Conservation (phyloP, 352 stramenopile species). For the Pythium vanterpoolii region DNA sequence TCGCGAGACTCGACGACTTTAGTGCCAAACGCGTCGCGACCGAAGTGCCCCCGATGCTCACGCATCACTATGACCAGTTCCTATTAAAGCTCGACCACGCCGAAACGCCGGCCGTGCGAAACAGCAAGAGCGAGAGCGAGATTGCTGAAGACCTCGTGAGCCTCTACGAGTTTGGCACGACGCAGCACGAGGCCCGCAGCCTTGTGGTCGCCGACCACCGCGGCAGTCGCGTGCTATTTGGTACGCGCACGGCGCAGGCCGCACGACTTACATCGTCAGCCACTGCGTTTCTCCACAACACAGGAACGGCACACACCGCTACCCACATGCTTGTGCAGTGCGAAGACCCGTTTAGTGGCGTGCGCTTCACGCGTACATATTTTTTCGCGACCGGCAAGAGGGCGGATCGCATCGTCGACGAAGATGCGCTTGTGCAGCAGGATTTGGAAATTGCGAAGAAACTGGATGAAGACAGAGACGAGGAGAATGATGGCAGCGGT, state of each 20-base stretch:
- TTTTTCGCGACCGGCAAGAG: constrained; percentile 60
- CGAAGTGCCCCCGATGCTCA: constrained; percentile 52
- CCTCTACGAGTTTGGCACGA: constrained; percentile 81
- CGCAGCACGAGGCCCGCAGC: constrained; percentile 47
- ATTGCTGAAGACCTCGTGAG: constrained; percentile 65
- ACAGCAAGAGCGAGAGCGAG: constrained; percentile 45
- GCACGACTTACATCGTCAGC: constrained; percentile 31
- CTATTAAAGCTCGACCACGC: constrained; percentile 67
- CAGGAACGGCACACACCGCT: constrained; percentile 23
- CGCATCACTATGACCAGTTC: constrained; percentile 63
- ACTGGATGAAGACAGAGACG: constrained; percentile 5
- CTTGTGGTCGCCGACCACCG: constrained; percentile 27
- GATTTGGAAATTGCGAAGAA: constrained; percentile 11
- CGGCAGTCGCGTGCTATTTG: constrained; percentile 62
- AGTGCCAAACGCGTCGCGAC: constrained; percentile 43
- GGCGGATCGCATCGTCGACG: constrained; percentile 46
- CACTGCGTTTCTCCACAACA: constrained; percentile 30
- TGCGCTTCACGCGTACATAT: constrained; percentile 61
- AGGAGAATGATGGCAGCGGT: constrained; percentile 1
- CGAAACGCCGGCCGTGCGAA: constrained; percentile 39
- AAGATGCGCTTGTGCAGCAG: constrained; percentile 52
- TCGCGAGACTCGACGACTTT: constrained; percentile 55
- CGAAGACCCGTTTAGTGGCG: constrained; percentile 69
- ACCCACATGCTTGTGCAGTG: constrained; percentile 67
- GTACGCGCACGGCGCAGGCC: constrained; percentile 36